A percentile compares a stretch with the other conserved stretches of the same genome.
Conservation (phyloP, 306 rosid genomes). For the Medicago arabica region DNA sequence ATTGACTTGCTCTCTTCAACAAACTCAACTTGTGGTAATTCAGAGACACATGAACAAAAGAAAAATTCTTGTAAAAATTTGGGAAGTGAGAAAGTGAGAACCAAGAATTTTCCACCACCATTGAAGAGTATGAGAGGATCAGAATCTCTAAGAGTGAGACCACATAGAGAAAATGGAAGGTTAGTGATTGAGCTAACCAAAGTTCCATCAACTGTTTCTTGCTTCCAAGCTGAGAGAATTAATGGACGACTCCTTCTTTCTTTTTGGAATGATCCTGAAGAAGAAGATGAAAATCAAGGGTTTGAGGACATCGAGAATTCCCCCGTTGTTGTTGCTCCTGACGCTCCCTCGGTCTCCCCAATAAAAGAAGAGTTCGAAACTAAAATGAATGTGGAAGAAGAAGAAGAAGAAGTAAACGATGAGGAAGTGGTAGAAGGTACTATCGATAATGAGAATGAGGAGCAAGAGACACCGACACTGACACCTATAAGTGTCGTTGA, state of each 20-base stretch:
- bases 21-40: not conserved
- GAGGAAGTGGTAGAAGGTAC: conserved; percentile 8
- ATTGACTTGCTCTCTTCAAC: conserved; percentile 47
- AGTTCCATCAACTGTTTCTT: conserved; percentile 48
- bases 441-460: not conserved
- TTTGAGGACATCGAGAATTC: not conserved
- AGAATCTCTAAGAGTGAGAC: conserved; percentile 54
- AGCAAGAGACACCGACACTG: conserved; percentile 42
- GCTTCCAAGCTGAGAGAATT: conserved; percentile 71
- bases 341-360: no score
- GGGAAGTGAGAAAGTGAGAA: conserved; percentile 45
- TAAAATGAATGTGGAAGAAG: conserved; percentile 18
- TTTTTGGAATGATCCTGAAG: conserved; percentile 45
- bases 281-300: not conserved
- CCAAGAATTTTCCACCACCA: conserved; percentile 75
- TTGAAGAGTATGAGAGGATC: conserved; percentile 81
- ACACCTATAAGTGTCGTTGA: not conserved
- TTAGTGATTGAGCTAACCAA: conserved; percentile 63
- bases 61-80: conserved; percentile 37
- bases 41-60: conserved; percentile 32
- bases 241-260: conserved; percentile 80
- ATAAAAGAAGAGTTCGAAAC: conserved; percentile 12
- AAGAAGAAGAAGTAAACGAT: conserved; percentile 38
- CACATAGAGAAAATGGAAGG: conserved; percentile 83
- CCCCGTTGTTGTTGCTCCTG: no score